Evolutionary conservation across 148 eudicot species (phyloP).

Genomic region (Rhododendron simsii): DNA sequence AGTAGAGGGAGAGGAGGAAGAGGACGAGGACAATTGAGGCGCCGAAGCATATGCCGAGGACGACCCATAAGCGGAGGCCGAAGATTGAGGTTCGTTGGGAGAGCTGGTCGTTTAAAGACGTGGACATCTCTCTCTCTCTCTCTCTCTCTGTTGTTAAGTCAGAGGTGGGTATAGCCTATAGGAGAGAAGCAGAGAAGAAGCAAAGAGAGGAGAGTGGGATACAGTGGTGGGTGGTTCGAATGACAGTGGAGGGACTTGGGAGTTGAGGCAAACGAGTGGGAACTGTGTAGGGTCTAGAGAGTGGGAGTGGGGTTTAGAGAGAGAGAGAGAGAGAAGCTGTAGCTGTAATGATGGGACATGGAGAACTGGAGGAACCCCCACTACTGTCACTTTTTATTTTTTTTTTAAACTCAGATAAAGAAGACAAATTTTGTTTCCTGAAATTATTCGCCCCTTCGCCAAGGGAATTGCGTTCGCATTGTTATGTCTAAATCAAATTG

Average conservation of each 20-base stretch:
- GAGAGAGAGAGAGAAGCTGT: slow-evolving; percentile 1
- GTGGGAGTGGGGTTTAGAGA: background rate
- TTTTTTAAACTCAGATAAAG: no score
- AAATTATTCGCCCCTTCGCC: no score
- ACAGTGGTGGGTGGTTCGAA: background rate
- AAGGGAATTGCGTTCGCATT: no score
- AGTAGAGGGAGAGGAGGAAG: slow-evolving; percentile 59
- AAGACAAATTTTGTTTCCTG: no score
- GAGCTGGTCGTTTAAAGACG: slow-evolving; percentile 49
- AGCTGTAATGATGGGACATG: slow-evolving; percentile 15
- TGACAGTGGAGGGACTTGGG: background rate
- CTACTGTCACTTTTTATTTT: background rate
- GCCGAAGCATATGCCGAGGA: slow-evolving; percentile 60
- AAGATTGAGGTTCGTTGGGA: slow-evolving; percentile 58
- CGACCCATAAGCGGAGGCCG: slow-evolving; percentile 64
- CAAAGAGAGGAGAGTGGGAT: background rate
- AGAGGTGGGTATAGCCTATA: no score
- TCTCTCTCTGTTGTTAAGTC: background rate
- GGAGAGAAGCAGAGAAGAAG: background rate
- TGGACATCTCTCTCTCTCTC: slow-evolving; percentile 22
- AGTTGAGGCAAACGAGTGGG: background rate
- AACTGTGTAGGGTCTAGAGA: background rate
- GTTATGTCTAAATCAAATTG: no score
- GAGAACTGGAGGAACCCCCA: background rate
- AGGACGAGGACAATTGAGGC: slow-evolving; percentile 52